Evolutionary conservation across 2,329 filamentous ascomycete genomes (phyloP), one percentile per base, ranked within the genome.

Genomic region (Penicillium frequentans): DNA sequence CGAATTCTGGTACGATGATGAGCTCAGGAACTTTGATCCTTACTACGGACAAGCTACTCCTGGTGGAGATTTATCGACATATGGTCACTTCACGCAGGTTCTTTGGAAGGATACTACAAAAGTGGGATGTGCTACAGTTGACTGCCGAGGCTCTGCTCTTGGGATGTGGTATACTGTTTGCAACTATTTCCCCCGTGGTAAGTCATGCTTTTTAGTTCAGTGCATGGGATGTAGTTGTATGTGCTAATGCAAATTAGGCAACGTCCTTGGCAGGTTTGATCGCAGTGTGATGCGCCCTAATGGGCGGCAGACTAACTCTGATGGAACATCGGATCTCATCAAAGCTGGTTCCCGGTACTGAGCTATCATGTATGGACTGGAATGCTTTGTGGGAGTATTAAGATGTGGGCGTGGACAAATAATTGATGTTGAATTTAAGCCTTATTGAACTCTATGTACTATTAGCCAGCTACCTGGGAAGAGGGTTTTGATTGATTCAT

Each of bases 111-210:
- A 19, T n/a, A 27, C 48, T 8, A n/a, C 7, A 2, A 50, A 21
- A 11, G 48, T 50, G 7, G 48, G 48, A 29, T 50, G 48, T 29
- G 35, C 48, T 16, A 50, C 48, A 27, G 14, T 42, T n/a, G 33
- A 50, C 24, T 50, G 48, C 14, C 14, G 33, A 29, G 21, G 11
- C 10, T 19, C 33, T 11, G 4, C 31, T 29, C 23, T 50, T 11
- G 23, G 33, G 9, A 50, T 50, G 48, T 50, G 48, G 48, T 50
- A 42, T 39, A 50, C 48, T 27, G 48, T 50, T 14, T 50, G 35
- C 33, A 50, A 50, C 23, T 50, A 50, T 7, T 27, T 42, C 8
- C 48, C 48, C 2, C 48, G 24, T 39, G 48, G 48, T 50, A 27
- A n/a, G 35, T 23, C n/a, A 13, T 14, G 6, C 13, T 11, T 14